Evolutionary conservation across 108 stramenopile genomes (phyloP), one percentile per base, ranked within the genome.

Genomic region (Pseudonitzschia delicatissima): DNA sequence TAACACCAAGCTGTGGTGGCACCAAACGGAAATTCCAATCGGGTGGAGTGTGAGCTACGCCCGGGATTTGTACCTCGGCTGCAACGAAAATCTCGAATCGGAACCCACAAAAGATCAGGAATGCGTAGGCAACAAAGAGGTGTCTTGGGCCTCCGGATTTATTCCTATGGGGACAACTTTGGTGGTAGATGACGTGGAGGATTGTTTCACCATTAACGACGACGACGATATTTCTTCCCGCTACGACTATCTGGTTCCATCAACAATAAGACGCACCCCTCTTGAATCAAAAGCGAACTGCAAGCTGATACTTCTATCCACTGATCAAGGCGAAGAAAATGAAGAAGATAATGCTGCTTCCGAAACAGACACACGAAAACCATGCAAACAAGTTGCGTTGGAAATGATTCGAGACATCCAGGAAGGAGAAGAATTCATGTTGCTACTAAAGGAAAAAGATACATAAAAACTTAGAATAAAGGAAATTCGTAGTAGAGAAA

Each of bases 401-500:
- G 31, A 53, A 53, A 32, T 26, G 26, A 53, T 53, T 0, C 26
- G 29, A 8, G 51, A 53, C 8, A 53, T 53, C 27, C 8, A 23
- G 0, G 51, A 53, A 28, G 51, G 51, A 15, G 51, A 53, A 7
- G 51, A 29, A 28, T 53, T 53, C 1, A 23, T 53, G 5, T 47
- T 84, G 17, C 37, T 88, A 3, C n/a, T 45, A 45, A 15, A 17
- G 0, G 9, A 60, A 49, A 47, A 63, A 58, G 29, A 13, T 58
- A 0, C 18, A 42, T 26, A 18, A 11, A 11, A 26, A 25, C 18
- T n/a, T n/a, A 20, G 12, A 25, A 18, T 11, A 9, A 26, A 51
- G 18, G 18, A 51, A 11, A 18, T 11, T 51, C 50, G 50, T n/a
- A 9, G 50, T 18, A 51, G 18, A 51, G 12, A 13, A 18, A 51